Evolutionary conservation across 768 basidiomycete species (phyloP).

Genomic region (Lentinula edodes): DNA sequence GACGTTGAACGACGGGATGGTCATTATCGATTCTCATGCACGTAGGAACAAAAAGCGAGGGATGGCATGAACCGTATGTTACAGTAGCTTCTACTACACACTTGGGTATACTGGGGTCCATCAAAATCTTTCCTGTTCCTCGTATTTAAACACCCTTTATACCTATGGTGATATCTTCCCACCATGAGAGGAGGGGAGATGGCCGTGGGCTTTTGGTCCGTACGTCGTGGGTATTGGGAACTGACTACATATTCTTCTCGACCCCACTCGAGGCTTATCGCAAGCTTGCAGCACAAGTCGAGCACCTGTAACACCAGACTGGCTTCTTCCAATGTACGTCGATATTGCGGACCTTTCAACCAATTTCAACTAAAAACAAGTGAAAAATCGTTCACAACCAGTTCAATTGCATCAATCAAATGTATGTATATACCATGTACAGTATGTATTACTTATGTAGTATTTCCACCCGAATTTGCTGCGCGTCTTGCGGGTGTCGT

Average conservation of each 20-base stretch:
- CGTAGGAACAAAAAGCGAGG: conserved; percentile 21
- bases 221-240: not conserved
- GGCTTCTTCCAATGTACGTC: no score
- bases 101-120: not conserved
- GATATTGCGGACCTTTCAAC: no score
- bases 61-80: conserved; percentile 7
- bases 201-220: not conserved
- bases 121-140: not conserved
- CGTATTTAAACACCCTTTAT: not conserved
- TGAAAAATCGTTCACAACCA: no score
- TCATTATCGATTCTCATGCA: conserved; percentile 9
- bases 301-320: no score
- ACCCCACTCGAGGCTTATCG: no score
- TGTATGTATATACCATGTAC: not conserved
- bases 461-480: not conserved
- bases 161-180: not conserved
- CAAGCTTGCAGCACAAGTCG: no score
- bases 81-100: not conserved
- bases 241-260: no score
- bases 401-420: not conserved
- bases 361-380: no score
- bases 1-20: conserved; percentile 13
- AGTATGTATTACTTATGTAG: not conserved
- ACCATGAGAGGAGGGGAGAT: not conserved
- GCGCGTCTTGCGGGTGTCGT: not conserved